Percentiles rank a stretch among this genome's conserved stretches.
These are phyloP conservation scores for Fusarium abutilonis DNA, from an alignment of 2,329 filamentous ascomycete genomes.

Conservation along the genomic window DNA sequence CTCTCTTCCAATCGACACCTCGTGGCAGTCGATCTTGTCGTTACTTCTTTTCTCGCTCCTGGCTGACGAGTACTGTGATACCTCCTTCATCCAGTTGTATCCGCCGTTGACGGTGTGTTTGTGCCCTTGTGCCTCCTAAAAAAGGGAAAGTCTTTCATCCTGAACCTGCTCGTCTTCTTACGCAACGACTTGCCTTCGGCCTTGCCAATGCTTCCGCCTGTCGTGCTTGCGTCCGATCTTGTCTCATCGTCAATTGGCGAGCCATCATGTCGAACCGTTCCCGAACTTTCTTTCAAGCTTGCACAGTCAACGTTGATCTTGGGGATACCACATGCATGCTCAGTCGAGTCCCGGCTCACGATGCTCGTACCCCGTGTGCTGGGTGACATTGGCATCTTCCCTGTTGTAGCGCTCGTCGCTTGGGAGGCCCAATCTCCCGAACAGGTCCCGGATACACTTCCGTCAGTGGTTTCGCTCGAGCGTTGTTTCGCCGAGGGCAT, in stretches of 20 bases:
- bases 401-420: conserved; percentile 69
- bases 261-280: conserved; percentile 41
- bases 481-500: conserved; percentile 61
- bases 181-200: conserved; percentile 62
- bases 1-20: neutral
- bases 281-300: conserved; percentile 46
- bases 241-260: conserved; percentile 46
- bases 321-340: conserved; percentile 59
- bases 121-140: conserved; percentile 63
- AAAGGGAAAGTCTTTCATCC: conserved; percentile 69
- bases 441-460: conserved; percentile 63
- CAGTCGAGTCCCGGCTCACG: conserved; percentile 67
- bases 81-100: conserved; percentile 48
- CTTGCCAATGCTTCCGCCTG: conserved; percentile 57
- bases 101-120: conserved; percentile 49
- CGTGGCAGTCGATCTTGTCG: neutral
- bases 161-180: conserved; percentile 71
- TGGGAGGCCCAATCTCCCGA: conserved; percentile 71
- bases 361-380: conserved; percentile 74
- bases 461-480: conserved; percentile 70
- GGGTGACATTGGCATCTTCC: conserved; percentile 71
- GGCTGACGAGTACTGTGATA: conserved; percentile 28
- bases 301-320: conserved; percentile 53
- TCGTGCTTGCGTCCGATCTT: conserved; percentile 46
- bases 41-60: conserved; percentile 14